phyloP scores from a whole-genome alignment of 805 yeast genomes.

The Priceomyces fermenticarens region DNA sequence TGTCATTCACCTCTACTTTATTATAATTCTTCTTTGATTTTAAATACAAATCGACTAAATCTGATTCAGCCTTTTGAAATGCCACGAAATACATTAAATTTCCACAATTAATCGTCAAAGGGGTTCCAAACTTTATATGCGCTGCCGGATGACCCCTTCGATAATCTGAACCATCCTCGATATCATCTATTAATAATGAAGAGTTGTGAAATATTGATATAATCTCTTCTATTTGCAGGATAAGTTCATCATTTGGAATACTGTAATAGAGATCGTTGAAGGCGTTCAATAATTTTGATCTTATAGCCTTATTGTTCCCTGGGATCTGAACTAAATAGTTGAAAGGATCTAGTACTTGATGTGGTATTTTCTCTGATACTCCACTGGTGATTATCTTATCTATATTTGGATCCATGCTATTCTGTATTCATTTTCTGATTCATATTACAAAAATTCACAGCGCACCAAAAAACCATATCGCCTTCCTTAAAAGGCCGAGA shows the following conservation, averaged over 20 bases:
- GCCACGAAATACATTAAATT: constrained; percentile 80
- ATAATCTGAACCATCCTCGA: constrained; percentile 71
- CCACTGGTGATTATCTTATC: constrained; percentile 6
- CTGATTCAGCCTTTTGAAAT: constrained; percentile 42
- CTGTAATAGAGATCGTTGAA: constrained; percentile 32
- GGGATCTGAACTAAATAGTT: constrained; percentile 30
- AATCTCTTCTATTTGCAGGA: constrained; percentile 24
- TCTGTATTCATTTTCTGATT: not conserved
- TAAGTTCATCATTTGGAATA: constrained; percentile 19
- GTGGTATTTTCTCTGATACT: constrained; percentile 8
- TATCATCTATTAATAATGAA: constrained; percentile 66
- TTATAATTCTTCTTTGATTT: constrained; percentile 6
- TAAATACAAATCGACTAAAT: constrained; percentile 13
- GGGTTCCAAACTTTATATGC: constrained; percentile 71
- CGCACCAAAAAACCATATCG: not conserved
- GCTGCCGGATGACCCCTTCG: constrained; percentile 81
- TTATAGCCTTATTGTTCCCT: constrained; percentile 28
- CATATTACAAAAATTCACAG: not conserved
- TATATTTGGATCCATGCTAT: constrained; percentile 5
- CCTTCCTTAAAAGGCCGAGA: not conserved
- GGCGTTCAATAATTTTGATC: constrained; percentile 28
- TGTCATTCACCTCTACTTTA: constrained; percentile 21
- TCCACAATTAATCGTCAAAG: constrained; percentile 79
- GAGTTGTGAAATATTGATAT: constrained; percentile 35
- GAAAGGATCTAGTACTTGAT: constrained; percentile 25